Evolutionary conservation across 345 rosid genomes (phyloP), one percentile per base, ranked within the genome.

Genomic region (Lenwebbia sp.): DNA sequence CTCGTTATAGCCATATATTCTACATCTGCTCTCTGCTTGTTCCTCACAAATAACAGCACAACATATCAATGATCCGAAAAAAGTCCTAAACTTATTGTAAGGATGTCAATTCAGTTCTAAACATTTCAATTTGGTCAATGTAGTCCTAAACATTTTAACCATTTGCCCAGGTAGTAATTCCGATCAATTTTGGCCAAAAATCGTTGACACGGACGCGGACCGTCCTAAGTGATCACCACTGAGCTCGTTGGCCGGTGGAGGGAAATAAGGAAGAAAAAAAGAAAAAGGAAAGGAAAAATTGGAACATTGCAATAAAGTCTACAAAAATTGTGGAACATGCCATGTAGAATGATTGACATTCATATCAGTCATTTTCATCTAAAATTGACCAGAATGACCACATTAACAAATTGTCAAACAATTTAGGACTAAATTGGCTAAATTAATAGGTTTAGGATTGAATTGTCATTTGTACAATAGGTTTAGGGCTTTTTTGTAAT

Each of bases 271-370:
- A 65, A 65, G 22, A 30, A 30, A 28, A 30, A 10, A 30, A 28
- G 30, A 14, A 62, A 62, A 60, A 13, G 4, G 12, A 3, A 6
- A 60, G 17, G 17, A 10, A 30, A 30, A 65, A 30, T 23, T 7
- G 1, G 33, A 65, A 10, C 17, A 62, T 30, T 30, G 41, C 1
- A 62, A 28, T n/a, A 60, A 6, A 15, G 7, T 5, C 28, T 6
- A 60, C 9, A 17, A 13, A 28, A 52, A 0, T 13, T 83, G 10
- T 13, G 14, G 22, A 49, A 10, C 4, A 13, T 49, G 44, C 0
- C 10, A 4, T 0, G 1, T 17, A 0, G 0, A 41, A 65, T 0
- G 0, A 1, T 0, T 21, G 0, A 5, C 13, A 70, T 33, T 0
- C 25, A 65, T 10, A 3, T 17, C 4, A 8, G 44, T 2, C 0